phyloP scores from a whole-genome alignment of 2,329 filamentous ascomycete genomes.

The Pseudogymnoascus sp. region DNA sequence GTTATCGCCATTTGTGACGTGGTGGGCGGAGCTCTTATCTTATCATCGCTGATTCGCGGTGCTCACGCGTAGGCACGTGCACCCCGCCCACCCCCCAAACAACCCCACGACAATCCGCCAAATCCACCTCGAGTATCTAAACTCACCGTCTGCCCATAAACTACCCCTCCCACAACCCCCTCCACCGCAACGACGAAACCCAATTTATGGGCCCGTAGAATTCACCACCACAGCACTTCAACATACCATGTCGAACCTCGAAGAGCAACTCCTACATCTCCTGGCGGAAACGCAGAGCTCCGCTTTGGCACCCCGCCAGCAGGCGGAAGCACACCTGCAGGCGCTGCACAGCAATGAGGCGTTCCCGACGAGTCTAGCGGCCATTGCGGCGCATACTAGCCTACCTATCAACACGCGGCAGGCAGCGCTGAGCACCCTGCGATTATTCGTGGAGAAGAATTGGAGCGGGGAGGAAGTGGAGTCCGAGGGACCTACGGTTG shows the following conservation, averaged over 20 bases:
- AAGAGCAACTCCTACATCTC: constrained; percentile 83
- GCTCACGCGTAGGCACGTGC: constrained; percentile 10
- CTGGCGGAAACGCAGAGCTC: constrained; percentile 78
- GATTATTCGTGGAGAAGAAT: constrained; percentile 73
- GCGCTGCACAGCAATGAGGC: constrained; percentile 47
- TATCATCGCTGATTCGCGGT: constrained; percentile 9
- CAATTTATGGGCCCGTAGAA: background rate
- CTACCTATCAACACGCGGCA: constrained; percentile 72
- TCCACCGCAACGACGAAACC: background rate
- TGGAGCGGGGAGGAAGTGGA: constrained; percentile 75
- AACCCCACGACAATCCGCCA: constrained; percentile 5
- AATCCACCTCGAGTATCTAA: background rate
- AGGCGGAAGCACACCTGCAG: constrained; percentile 56
- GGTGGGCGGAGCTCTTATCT: constrained; percentile 11
- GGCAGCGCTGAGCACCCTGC: constrained; percentile 69
- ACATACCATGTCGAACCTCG: constrained; percentile 28
- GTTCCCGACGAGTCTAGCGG: constrained; percentile 71
- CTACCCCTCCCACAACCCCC: background rate
- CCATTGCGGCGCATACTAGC: constrained; percentile 69
- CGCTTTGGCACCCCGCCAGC: constrained; percentile 67
- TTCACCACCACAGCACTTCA: constrained; percentile 1
- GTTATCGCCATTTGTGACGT: background rate
- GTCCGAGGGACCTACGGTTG: constrained; percentile 41
- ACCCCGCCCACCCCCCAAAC: constrained; percentile 9
- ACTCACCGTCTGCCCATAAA: constrained; percentile 4